Evolutionary conservation across 2,329 filamentous ascomycete species (phyloP).

Genomic region (Beauveria asiatica): DNA sequence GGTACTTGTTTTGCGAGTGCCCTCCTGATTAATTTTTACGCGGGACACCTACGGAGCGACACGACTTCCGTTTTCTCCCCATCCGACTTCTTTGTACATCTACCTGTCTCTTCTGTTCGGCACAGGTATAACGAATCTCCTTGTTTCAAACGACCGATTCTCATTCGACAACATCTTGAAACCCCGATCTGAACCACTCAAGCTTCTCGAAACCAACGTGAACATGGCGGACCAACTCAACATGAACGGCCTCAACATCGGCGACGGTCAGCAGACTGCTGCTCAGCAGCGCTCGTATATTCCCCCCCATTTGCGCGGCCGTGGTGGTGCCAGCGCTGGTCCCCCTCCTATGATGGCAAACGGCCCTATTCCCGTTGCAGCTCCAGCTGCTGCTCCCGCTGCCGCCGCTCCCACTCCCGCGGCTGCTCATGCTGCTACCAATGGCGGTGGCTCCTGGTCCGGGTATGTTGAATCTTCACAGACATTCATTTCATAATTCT

Average conservation of each 20-base stretch:
- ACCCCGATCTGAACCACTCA: slow-evolving; percentile 13
- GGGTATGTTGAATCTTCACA: slow-evolving; percentile 28
- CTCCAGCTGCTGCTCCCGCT: slow-evolving; percentile 14
- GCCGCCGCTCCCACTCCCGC: slow-evolving; percentile 10
- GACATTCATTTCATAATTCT: neutral
- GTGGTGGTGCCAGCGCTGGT: slow-evolving; percentile 27
- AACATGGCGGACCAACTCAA: slow-evolving; percentile 79
- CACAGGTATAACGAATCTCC: slow-evolving; percentile 20
- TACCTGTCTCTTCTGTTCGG: slow-evolving; percentile 13
- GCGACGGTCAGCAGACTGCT: slow-evolving; percentile 25
- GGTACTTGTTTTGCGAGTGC: slow-evolving; percentile 24
- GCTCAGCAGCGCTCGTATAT: slow-evolving; percentile 61
- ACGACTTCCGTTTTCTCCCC: slow-evolving; percentile 23
- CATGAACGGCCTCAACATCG: slow-evolving; percentile 67
- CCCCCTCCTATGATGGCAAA: slow-evolving; percentile 14
- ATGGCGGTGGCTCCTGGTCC: slow-evolving; percentile 49
- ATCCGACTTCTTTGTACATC: slow-evolving; percentile 5
- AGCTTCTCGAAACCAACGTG: slow-evolving; percentile 18
- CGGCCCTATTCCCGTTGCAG: slow-evolving; percentile 15
- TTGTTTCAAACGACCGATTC: slow-evolving; percentile 17
- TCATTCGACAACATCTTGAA: slow-evolving; percentile 1
- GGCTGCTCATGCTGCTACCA: slow-evolving; percentile 27
- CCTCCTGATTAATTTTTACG: slow-evolving; percentile 20
- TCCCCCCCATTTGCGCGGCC: slow-evolving; percentile 70
- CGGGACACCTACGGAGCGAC: slow-evolving; percentile 25